Evolutionary conservation across 192 early-diverging fungal species (phyloP).

Genomic region (Anaeromyces robustus): DNA sequence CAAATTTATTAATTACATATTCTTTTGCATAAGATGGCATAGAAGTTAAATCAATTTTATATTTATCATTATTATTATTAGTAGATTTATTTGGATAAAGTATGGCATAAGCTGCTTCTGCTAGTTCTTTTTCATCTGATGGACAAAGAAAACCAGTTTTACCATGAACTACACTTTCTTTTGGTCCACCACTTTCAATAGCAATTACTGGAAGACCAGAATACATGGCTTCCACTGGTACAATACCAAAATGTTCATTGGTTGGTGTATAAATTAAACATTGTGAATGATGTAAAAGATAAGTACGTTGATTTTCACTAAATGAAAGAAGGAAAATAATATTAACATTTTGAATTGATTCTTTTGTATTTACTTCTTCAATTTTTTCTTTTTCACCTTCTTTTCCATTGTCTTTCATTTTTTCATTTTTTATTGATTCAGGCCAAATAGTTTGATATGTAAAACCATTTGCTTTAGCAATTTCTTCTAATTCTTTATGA

Average conservation of each 20-base stretch:
- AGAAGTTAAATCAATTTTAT: not conserved
- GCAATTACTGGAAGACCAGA: conserved; percentile 74
- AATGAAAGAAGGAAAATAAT: conserved; percentile 84
- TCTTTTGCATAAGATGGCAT: not conserved
- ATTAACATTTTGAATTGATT: conserved; percentile 9
- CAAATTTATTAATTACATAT: not conserved
- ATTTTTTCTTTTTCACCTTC: too few species aligned
- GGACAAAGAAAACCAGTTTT: conserved; percentile 64
- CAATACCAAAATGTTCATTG: conserved; percentile 92
- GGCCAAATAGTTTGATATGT: conserved; percentile 15
- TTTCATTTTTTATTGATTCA: conserved; percentile 6
- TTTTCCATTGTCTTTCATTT: conserved; percentile 1
- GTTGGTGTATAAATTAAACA: conserved; percentile 78
- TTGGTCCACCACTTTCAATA: conserved; percentile 67
- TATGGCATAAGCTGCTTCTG: conserved; percentile 15
- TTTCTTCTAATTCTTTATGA: conserved; percentile 46
- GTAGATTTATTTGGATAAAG: not conserved
- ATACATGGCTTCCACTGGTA: conserved; percentile 95
- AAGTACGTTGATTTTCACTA: conserved; percentile 59
- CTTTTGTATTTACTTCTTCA: too few species aligned
- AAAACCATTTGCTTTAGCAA: conserved; percentile 26
- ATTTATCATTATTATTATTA: not conserved
- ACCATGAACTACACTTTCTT: conserved; percentile 57
- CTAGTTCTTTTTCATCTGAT: conserved; percentile 40
- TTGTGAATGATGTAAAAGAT: conserved; percentile 38